Base-by-base conservation (phyloP, 2,329 filamentous ascomycete species). In the Pseudocercospora cruenta region DNA sequence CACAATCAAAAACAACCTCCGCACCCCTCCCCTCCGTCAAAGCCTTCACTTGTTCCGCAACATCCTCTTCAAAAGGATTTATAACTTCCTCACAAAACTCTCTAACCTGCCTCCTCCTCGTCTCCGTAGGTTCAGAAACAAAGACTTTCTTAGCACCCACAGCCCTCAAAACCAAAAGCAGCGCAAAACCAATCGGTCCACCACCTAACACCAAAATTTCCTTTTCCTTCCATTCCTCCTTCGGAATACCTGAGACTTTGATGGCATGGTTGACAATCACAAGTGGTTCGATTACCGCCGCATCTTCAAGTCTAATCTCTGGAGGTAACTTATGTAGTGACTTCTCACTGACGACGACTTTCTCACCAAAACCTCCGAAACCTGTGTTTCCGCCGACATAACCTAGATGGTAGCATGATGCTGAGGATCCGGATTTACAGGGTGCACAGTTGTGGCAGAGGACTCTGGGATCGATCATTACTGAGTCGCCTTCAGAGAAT, bases 1-100 rank as follows among this genome's bases (percentile, higher is more conserved):
- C 71, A 57, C 69, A 71, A 65, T 73, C 72, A 57, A 73, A 72
- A 2, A 71, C 70, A 7, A 73, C 61, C 47, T 72, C 66, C n/a
- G 68, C 67, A 2, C 70, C 70, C 19, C 49, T 51, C 19, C 60
- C 66, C 21, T 62, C 59, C 2, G 68, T 70, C 60, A 67, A 33
- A 12, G 58, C 59, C 9, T 61, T 49, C 19, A 69, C 69, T 39
- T 67, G 60, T 31, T 68, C 47, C 14, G 63, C 63, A 4, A 73
- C 69, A 33, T 71, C 62, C 19, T 67, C 65, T 21, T 70, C 33
- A 7, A 63, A 58, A n/a, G 70, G 71, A 55, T 72, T 66, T n/a
- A 73, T 63, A 7, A 71, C 67, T 3, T 59, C 36, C 24, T 57
- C 19, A 16, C 64, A 66, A 8, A 70, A 61, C 21, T 67, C 65